Base-by-base conservation (phyloP, 805 yeast species). In the Brettanomyces nanus region DNA sequence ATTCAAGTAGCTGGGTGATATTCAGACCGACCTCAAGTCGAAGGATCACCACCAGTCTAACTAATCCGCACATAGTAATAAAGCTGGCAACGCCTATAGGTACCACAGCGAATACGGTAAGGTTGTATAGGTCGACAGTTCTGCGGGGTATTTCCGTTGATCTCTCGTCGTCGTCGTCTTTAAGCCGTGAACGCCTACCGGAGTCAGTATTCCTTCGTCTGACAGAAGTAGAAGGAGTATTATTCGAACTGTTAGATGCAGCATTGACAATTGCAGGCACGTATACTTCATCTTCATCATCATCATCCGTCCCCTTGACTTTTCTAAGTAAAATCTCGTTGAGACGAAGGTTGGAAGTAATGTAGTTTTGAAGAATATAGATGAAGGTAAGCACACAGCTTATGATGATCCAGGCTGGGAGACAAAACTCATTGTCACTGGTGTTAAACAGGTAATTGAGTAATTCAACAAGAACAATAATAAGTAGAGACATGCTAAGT, bases 41-140 rank as follows among this genome's bases (percentile, higher is more conserved):
- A 36, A 86, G 66, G 19, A 87, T 84, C 46, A 87, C 66, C 35
- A 87, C 62, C 35, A 83, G 75, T 43, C 97, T 63, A 14, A 90
- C 62, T 28, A 90, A 62, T 0, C 89, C 92, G 27, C 87, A 66
- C 95, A 89, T 85, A 3, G 97, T 87, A 19, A 89, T 61, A 52
- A 92, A 90, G 49, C 96, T 85, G 4, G 97, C 97, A 42, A 90
- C 53, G 0, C 98, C 97, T 14, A 90, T 86, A 0, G 98, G 98
- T n/a, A 90, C 96, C 29, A 90, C 98, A 2, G 97, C 97, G 63
- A 85, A 90, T 2, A 90, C 97, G 1, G 84, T 86, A 35, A 92
- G 84, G 48, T 83, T 85, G 58, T 86, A 85, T 39, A 89, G 68
- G 56, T 90, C 95, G 42, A 89, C 84, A 26, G 87, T 80, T 38